These are phyloP conservation scores for Cladosporium sp. DNA, from an alignment of 2,329 filamentous ascomycete genomes.

Conservation along the genomic window DNA sequence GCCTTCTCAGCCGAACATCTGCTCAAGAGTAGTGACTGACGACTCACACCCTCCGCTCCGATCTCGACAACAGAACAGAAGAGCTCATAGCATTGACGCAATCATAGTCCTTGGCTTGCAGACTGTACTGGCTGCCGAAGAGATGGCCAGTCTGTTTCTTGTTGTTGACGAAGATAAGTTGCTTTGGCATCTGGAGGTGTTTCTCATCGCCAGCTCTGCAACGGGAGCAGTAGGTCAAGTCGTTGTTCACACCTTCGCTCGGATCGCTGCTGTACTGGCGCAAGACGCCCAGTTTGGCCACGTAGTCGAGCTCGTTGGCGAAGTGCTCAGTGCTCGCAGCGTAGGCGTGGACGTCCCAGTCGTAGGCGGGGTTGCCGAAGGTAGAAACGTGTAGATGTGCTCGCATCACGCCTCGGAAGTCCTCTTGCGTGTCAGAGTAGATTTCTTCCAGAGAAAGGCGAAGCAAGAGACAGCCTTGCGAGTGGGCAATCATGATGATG, in stretches of 20 bases:
- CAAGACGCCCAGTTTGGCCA: constrained; percentile 5
- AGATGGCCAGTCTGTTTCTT: background rate
- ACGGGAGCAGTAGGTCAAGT: background rate
- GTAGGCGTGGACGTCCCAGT: constrained; percentile 8
- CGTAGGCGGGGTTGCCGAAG: constrained; percentile 10
- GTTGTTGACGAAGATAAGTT: constrained; percentile 4
- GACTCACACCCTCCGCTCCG: background rate
- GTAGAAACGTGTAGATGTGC: background rate
- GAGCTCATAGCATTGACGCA: background rate
- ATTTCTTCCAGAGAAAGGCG: constrained; percentile 4
- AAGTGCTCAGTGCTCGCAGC: constrained; percentile 8
- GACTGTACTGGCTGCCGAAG: constrained; percentile 9
- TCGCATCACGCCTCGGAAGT: background rate
- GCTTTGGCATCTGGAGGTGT: background rate
- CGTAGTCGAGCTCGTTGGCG: constrained; percentile 9
- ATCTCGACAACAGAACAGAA: background rate
- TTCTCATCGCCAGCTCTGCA: background rate
- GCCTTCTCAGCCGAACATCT: no score
- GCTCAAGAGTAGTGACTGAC: no score
- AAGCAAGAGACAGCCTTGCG: constrained; percentile 7
- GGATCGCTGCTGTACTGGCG: background rate
- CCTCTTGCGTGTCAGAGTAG: background rate
- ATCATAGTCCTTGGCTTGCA: constrained; percentile 2
- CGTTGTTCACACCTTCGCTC: background rate
- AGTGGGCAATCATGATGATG: constrained; percentile 11